Conservation (phyloP, 768 basidiomycete genomes). For the Candolleomyces eurysporus region DNA sequence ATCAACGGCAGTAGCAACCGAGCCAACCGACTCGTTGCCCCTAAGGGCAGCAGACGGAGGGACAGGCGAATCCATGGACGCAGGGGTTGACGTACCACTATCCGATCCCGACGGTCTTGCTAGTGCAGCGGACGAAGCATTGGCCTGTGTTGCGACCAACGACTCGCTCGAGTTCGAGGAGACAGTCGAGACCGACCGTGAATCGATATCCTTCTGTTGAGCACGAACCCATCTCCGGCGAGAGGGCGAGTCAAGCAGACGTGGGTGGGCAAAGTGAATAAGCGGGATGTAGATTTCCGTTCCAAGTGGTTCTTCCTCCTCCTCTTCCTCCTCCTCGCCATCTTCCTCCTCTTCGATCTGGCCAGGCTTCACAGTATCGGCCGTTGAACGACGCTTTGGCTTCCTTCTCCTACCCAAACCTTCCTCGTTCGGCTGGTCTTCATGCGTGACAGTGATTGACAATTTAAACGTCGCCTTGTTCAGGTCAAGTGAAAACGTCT, state of each 20-base stretch:
- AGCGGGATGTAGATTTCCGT: conserved; percentile 92
- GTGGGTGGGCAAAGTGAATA: conserved; percentile 73
- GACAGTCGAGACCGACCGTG: neutral
- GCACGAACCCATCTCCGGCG: conserved; percentile 4
- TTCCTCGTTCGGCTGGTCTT: conserved; percentile 42
- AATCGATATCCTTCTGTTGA: conserved; percentile 2
- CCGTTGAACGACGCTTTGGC: neutral
- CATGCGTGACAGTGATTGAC: conserved; percentile 56
- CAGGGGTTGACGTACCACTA: neutral
- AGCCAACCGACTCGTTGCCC: neutral
- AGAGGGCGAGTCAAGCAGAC: conserved; percentile 22
- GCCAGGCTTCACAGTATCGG: conserved; percentile 10
- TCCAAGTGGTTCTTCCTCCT: conserved; percentile 40
- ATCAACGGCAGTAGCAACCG: neutral
- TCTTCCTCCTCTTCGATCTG: conserved; percentile 47
- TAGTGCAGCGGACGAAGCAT: neutral
- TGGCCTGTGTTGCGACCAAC: neutral
- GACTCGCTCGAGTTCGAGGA: neutral
- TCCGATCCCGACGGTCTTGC: neutral
- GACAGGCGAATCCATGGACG: neutral
- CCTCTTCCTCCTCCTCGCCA: conserved; percentile 23
- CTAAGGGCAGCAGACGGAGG: neutral
- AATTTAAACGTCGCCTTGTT: conserved; percentile 67
- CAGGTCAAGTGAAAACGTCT: conserved; percentile 75
- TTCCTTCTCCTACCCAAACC: neutral